A percentile compares a stretch with the other conserved stretches of the same genome.
phyloP scores from a whole-genome alignment of 1,284 basidiomycete genomes.

The Sporisorium iseilematis-ciliati region DNA sequence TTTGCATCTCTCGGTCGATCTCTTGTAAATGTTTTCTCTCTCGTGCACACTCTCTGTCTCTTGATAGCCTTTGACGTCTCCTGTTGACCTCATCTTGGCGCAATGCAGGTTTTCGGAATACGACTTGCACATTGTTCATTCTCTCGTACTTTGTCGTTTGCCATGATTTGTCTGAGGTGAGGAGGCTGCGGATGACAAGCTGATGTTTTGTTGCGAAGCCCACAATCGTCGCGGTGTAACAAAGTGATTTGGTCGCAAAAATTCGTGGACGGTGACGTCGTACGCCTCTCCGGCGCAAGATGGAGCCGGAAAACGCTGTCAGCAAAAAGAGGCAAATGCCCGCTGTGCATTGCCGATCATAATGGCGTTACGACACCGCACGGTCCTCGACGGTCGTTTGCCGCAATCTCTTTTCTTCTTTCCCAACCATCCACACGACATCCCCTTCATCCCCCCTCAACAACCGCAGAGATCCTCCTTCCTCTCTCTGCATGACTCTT shows the following conservation, averaged over 20 bases:
- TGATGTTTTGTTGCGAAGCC: not conserved
- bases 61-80: not conserved
- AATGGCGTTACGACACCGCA: too few relatives aligned
- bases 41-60: not conserved
- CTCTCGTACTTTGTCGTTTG: not conserved
- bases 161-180: too few relatives aligned
- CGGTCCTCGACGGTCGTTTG: too few relatives aligned
- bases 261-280: slow-evolving; percentile 7
- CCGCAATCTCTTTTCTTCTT: not conserved
- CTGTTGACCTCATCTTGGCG: slow-evolving; percentile 25
- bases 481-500: slow-evolving; percentile 17
- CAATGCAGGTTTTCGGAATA: slow-evolving; percentile 12
- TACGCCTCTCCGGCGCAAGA: not conserved
- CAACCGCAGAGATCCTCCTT: not conserved
- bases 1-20: not conserved
- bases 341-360: too few relatives aligned
- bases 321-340: too few relatives aligned
- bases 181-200: too few relatives aligned
- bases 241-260: not conserved
- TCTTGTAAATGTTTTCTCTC: slow-evolving; percentile 24
- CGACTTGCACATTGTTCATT: slow-evolving; percentile 1
- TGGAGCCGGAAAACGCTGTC: too few relatives aligned
- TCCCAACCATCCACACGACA: slow-evolving; percentile 9
- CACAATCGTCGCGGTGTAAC: not conserved
- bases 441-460: not conserved